Evolutionary conservation across 1,139 yeast species (phyloP).

Genomic region (Taiozyma sp.): DNA sequence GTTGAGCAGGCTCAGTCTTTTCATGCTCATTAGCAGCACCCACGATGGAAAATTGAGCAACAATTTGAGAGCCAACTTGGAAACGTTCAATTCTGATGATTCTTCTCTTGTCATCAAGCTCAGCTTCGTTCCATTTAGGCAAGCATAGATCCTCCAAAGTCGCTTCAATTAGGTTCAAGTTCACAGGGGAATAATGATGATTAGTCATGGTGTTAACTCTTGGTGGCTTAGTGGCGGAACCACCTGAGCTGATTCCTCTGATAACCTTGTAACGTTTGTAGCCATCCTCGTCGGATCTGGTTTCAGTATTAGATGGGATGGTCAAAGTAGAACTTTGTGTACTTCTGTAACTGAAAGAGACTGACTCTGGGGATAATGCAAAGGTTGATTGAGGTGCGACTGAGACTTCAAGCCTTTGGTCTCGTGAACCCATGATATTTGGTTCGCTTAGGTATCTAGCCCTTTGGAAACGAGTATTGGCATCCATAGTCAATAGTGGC

Average conservation of each 20-base stretch:
- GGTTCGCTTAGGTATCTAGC: constrained; percentile 13
- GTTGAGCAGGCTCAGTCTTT: constrained; percentile 27
- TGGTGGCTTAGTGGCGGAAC: constrained; percentile 53
- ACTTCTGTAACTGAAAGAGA: constrained; percentile 3
- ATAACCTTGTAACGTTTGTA: constrained; percentile 38
- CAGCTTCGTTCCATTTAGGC: constrained; percentile 46
- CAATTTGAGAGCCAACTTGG: constrained; percentile 43
- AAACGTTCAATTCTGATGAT: constrained; percentile 53
- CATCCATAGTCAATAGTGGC: constrained; percentile 1
- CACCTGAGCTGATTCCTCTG: constrained; percentile 58
- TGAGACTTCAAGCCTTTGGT: background rate
- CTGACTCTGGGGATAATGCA: constrained; percentile 15
- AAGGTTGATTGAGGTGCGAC: constrained; percentile 9
- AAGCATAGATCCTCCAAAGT: constrained; percentile 42
- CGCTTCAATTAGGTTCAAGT: constrained; percentile 41
- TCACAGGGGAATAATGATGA: constrained; percentile 41
- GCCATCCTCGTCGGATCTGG: background rate
- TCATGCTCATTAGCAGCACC: constrained; percentile 50
- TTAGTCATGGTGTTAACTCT: constrained; percentile 30
- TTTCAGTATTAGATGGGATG: constrained; percentile 5
- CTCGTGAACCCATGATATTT: constrained; percentile 4
- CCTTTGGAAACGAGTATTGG: constrained; percentile 7
- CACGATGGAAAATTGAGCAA: constrained; percentile 45
- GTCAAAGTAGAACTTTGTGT: constrained; percentile 5
- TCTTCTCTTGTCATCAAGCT: constrained; percentile 46